Evolutionary conservation across 495 filamentous ascomycete species (phyloP), one percentile per base, ranked within the genome.

Genomic region (Hypomontagnella monticulosa): DNA sequence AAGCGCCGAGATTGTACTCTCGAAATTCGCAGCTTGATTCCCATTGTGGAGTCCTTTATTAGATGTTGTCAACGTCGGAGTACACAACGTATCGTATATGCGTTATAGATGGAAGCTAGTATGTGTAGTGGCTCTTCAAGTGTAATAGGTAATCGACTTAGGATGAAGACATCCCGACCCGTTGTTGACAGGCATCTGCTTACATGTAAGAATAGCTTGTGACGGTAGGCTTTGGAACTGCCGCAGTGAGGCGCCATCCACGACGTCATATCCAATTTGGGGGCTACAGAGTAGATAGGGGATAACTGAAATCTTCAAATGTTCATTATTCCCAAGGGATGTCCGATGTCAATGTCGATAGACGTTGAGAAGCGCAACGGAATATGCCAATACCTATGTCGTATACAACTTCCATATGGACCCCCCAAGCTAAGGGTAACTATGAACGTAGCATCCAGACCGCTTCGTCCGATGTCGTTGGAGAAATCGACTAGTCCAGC

Each of bases 51-150:
- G 5, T 43, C 3, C 11, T 8, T 50, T 7, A 1, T 4, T 34
- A 50, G 5, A 50, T 50, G 34, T 18, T 27, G 48, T 5, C 37
- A 18, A 52, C 18, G 20, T 16, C 9, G 33, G 34, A 65, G 49
- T 48, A 66, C 69, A 73, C 70, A 18, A 57, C 63, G 50, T 58
- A 34, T 74, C 71, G 71, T 74, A 66, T 74, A 73, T 74, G 69
- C 71, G 68, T 19, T 23, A 51, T 30, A 55, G 18, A 41, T 38
- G 60, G 46, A 64, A 27, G n/a, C 43, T 38, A 56, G 19, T 60
- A 41, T 46, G 34, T 20, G 40, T 53, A 19, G 52, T 55, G 40
- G 19, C 18, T 37, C 27, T 3, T 14, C 19, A 37, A 23, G 3
- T 16, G 12, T 16, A 23, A n/a, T 40, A 27, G 23, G 23, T n/a